These are phyloP conservation scores for Malassezia nana DNA, from an alignment of 1,284 basidiomycete species.

Conservation along the genomic window DNA sequence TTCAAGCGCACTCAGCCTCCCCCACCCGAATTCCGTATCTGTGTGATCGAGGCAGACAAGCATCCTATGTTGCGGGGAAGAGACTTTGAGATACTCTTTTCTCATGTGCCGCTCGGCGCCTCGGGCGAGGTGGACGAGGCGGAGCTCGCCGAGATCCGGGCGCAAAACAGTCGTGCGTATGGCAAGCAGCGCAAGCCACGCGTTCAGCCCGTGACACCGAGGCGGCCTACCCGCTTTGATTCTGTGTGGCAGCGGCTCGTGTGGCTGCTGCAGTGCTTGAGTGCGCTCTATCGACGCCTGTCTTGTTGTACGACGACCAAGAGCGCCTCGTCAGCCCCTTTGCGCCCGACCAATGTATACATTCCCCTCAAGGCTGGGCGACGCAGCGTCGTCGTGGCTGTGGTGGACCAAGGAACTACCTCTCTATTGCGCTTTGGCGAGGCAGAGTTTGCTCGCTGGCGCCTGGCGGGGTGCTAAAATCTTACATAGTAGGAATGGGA, in stretches of 20 bases:
- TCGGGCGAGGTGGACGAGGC: slow-evolving; percentile 18
- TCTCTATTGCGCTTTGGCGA: slow-evolving; percentile 81
- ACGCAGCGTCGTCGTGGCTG: slow-evolving; percentile 73
- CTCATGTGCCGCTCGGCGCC: slow-evolving; percentile 26
- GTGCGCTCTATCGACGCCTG: not conserved
- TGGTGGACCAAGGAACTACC: slow-evolving; percentile 76
- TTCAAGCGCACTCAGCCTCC: slow-evolving; percentile 71
- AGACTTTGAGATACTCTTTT: slow-evolving; percentile 34
- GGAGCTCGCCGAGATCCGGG: slow-evolving; percentile 22
- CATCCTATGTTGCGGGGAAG: slow-evolving; percentile 21
- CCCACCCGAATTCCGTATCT: slow-evolving; percentile 74
- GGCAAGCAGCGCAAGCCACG: slow-evolving; percentile 20
- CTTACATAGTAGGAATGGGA: slow-evolving; percentile 36
- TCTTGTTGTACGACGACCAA: not conserved
- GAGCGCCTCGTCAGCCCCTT: not conserved
- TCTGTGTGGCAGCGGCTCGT: slow-evolving; percentile 7
- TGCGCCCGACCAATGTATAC: slow-evolving; percentile 36
- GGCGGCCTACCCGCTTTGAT: slow-evolving; percentile 13
- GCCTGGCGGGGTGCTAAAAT: slow-evolving; percentile 21
- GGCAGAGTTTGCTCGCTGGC: slow-evolving; percentile 60
- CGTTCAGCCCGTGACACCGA: slow-evolving; percentile 7
- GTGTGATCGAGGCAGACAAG: slow-evolving; percentile 53
- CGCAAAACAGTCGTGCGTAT: slow-evolving; percentile 29
- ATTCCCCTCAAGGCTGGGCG: slow-evolving; percentile 66
- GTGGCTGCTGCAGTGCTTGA: not conserved